phyloP scores from a whole-genome alignment of 2,329 filamentous ascomycete genomes.

The Nannizziopsis barbatae region DNA sequence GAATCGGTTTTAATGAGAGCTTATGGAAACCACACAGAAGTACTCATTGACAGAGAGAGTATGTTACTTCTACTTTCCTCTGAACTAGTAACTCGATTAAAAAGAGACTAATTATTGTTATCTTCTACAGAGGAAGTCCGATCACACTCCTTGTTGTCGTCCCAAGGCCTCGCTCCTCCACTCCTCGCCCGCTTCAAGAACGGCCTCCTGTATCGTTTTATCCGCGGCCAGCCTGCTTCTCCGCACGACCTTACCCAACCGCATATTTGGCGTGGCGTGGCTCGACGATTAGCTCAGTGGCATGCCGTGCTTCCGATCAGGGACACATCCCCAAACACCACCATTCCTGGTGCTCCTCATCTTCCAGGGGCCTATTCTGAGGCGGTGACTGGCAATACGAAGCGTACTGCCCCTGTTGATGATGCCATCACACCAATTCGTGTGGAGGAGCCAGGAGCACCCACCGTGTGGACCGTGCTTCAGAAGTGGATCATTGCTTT shows the following conservation, averaged over 20 bases:
- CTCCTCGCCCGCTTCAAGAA: conserved; percentile 89
- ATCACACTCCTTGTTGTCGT: conserved; percentile 76
- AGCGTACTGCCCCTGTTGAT: conserved; percentile 18
- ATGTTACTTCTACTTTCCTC: conserved; percentile 33
- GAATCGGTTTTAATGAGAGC: conserved; percentile 83
- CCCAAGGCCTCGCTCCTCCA: conserved; percentile 68
- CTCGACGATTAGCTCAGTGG: conserved; percentile 79
- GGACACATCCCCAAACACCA: conserved; percentile 29
- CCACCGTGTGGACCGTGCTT: conserved; percentile 89
- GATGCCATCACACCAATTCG: conserved; percentile 36
- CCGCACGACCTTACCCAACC: conserved; percentile 68
- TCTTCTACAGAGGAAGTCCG: conserved; percentile 44
- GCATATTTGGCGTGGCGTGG: conserved; percentile 70
- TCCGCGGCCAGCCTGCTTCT: conserved; percentile 67
- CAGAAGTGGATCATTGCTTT: conserved; percentile 90
- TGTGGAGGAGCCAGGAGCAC: conserved; percentile 54
- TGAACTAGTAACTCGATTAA: conserved; percentile 4
- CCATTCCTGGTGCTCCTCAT: conserved; percentile 19
- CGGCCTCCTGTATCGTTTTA: conserved; percentile 87
- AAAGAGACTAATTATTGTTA: conserved; percentile 16
- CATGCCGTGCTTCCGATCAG: conserved; percentile 59
- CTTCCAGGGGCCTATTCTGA: conserved; percentile 40
- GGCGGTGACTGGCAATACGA: conserved; percentile 27
- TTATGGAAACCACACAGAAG: conserved; percentile 86
- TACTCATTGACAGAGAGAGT: conserved; percentile 91